Conservation (phyloP, 163 green algal genomes). For the Scenedesmus sp. region DNA sequence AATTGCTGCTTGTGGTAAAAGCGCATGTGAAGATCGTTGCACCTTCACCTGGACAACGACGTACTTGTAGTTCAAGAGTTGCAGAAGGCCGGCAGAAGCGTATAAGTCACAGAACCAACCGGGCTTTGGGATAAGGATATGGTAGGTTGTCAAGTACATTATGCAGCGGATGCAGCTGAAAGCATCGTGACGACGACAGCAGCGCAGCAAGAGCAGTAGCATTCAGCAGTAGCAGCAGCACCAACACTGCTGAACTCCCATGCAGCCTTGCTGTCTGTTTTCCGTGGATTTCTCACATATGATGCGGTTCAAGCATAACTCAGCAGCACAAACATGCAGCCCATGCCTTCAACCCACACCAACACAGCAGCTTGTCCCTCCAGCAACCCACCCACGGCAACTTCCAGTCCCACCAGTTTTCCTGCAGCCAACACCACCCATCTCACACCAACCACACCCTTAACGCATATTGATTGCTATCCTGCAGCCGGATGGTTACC, state of each 20-base stretch:
- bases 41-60: background rate
- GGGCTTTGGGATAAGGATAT: background rate
- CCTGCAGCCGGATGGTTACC: conserved; percentile 1
- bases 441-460: no score
- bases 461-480: no score
- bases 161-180: background rate
- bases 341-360: background rate
- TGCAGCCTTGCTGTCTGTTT: no score
- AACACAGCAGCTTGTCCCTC: background rate
- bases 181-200: background rate
- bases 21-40: background rate
- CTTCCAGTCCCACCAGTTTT: background rate
- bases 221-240: background rate
- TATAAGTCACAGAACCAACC: background rate
- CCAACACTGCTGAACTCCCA: background rate
- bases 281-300: background rate
- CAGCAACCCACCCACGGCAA: background rate
- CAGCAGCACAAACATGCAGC: background rate
- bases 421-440: background rate
- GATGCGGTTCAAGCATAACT: background rate
- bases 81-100: background rate
- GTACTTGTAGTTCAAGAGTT: background rate
- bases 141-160: background rate
- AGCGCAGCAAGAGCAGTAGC: background rate
- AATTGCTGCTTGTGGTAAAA: background rate